Base-by-base conservation (phyloP, 75 land plant genomes). In the Ceratopteris richardii region DNA sequence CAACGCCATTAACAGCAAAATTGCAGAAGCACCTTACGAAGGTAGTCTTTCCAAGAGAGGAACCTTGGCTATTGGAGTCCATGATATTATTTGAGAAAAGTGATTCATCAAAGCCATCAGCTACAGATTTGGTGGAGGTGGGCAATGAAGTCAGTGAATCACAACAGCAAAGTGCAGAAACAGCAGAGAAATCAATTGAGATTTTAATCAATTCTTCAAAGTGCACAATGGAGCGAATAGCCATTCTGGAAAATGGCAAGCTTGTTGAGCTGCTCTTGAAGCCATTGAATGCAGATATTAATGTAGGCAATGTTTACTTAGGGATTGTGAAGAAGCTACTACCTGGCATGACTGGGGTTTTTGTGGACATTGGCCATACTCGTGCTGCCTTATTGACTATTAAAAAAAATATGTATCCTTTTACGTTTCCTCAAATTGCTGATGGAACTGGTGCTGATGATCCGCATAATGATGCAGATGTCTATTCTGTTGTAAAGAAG, bases 211-310 rank as follows among this genome's bases (percentile, higher is more conserved):
- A 90, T 51, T 86, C 99, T 53, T 86, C 99, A 29, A 71, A 86
- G 65, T 94, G 99, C 56, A 86, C 88, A 29, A 84, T 86, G 87
- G 97, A 94, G 68, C 77, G 99, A 63, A 90, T 86, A 61, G 99
- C 99, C 48, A 82, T 94, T 13, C 29, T 94, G 25, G 99, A 94
- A 75, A 78, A 94, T 72, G 80, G 64, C 22, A 81, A 84, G 44
- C 80, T 90, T 51, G 99, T 94, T 40, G 94, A 90, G 69, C 62
- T 94, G 58, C 62, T 90, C 24, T 60, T 94, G 10, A 90, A 94
- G 29, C 99, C 91, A 33, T 88, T 86, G 4, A 90, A 86, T 63
- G 66, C 78, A 48, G 84, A 79, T 59, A 87, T 94, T 13, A 92
- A 81, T 46, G 83, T 93, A 71, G 99, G 88, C 62, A 90, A 73